Base-by-base conservation (phyloP, 192 early-diverging fungal genomes). In the Martensiomyces pterosporus region DNA sequence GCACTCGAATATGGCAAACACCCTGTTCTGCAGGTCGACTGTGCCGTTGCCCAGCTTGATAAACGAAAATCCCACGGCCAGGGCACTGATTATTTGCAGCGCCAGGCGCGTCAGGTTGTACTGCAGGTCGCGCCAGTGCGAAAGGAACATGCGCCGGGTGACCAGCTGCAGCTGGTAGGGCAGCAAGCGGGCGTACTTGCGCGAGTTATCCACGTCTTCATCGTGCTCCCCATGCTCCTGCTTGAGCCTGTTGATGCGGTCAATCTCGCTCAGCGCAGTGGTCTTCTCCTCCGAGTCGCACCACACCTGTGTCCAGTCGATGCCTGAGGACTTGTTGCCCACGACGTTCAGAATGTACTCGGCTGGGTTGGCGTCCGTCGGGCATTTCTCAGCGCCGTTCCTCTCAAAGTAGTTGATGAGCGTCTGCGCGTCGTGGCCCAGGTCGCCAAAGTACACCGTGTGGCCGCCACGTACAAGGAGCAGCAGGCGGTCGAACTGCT, bases 401-500 rank as follows among this genome's bases (percentile, higher is more conserved):
- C 44, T 50, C 36, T 86, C 83, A 74, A 89, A 89, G 66, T 89
- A 86, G 16, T 17, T 21, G 39, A 41, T 41, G 6, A 89, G 55
- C 0, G 55, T 74, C 22, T 47, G 29, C 41, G 74, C 77, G 36
- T 84, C 75, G 0, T 22, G 41, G 16, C 86, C 86, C 5, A 89
- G 63, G 15, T 87, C 82, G 21, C 87, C 39, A 49, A 55, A 44
- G 43, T 46, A 27, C 37, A 32, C 24, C 42, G 47, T 34, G 8
- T 43, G 50, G 16, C 39, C 49, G 2, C 89, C 89, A 32, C 81
- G 79, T 26, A 84, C 84, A 16, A 93, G 47, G 18, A 93, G 55
- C 9, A 93, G 58, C 14, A 91, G 55, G 24, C 87, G 77, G 57
- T 93, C 91, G 67, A 93, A 93, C 29, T 88, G 56, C 2, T 82